phyloP scores from a whole-genome alignment of 1,284 basidiomycete genomes.

The Leccinum solheimii region DNA sequence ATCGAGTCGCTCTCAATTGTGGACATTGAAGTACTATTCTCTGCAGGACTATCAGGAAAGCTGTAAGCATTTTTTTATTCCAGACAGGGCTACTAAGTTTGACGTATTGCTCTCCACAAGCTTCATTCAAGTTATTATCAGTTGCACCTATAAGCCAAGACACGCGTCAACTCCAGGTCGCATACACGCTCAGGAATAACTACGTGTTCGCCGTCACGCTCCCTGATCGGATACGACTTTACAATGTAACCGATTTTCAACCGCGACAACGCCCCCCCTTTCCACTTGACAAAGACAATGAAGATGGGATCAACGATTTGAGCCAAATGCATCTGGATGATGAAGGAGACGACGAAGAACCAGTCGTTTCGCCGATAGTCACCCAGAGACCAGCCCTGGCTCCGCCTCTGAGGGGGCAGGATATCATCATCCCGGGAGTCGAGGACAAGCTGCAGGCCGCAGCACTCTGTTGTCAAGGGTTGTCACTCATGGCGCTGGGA shows the following conservation, averaged over 20 bases:
- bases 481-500: constrained; percentile 37
- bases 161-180: constrained; percentile 44
- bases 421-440: constrained; percentile 20
- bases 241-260: constrained; percentile 50
- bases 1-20: neutral
- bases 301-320: constrained; percentile 18
- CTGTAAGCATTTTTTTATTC: constrained; percentile 40
- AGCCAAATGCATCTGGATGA: constrained; percentile 30
- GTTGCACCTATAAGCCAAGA: constrained; percentile 45
- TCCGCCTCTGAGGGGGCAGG: constrained; percentile 19
- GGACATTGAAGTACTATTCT: constrained; percentile 9
- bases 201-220: constrained; percentile 52
- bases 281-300: constrained; percentile 22
- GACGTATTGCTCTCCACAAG: constrained; percentile 33
- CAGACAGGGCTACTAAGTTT: constrained; percentile 1
- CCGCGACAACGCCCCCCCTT: constrained; percentile 33
- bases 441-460: constrained; percentile 35
- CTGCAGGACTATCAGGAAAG: constrained; percentile 71
- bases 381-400: constrained; percentile 19
- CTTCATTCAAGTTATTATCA: constrained; percentile 64
- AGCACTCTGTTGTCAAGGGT: constrained; percentile 45
- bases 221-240: constrained; percentile 43
- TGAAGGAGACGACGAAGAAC: constrained; percentile 30
- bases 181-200: constrained; percentile 46
- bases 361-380: neutral